A percentile compares a stretch with the other conserved stretches of the same genome.
Conservation (phyloP, 257 asterid species). For the Forsythia suspensa region DNA sequence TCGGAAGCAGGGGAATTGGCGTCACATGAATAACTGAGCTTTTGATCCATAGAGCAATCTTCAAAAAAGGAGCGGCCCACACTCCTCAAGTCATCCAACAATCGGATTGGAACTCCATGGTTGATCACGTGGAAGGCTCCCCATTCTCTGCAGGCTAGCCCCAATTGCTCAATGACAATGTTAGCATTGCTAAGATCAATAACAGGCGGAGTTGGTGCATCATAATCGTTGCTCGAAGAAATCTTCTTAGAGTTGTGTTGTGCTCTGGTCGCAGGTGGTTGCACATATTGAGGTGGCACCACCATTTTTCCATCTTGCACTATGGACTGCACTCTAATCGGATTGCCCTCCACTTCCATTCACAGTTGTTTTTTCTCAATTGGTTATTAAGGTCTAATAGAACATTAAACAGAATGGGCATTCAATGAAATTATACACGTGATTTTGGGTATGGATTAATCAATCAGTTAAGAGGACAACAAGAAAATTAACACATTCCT, state of each 20-base stretch:
- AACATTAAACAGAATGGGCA: background rate
- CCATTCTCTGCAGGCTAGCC: slow-evolving; percentile 71
- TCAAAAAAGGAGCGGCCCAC: slow-evolving; percentile 64
- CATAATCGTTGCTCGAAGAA: background rate
- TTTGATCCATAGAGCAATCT: slow-evolving; percentile 57
- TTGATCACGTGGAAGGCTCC: slow-evolving; percentile 84
- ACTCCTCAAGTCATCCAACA: slow-evolving; percentile 59
- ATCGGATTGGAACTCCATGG: slow-evolving; percentile 56
- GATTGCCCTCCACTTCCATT: slow-evolving; percentile 42
- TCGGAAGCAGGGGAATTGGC: slow-evolving; percentile 74
- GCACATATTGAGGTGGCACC: slow-evolving; percentile 74
- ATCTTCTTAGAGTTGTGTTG: slow-evolving; percentile 4
- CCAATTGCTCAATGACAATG: slow-evolving; percentile 34
- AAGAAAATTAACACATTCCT: background rate
- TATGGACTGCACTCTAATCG: slow-evolving; percentile 64
- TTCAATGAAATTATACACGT: no score
- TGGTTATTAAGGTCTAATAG: background rate
- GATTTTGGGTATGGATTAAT: no score
- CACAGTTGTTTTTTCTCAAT: background rate
- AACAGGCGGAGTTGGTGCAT: slow-evolving; percentile 31
- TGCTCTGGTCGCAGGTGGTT: slow-evolving; percentile 65
- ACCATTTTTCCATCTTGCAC: slow-evolving; percentile 39
- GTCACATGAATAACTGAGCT: slow-evolving; percentile 62
- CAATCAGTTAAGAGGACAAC: background rate
- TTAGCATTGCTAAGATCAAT: slow-evolving; percentile 45